Conservation (phyloP, 176 grass and related monocot genomes). For the Triticum urartu region DNA sequence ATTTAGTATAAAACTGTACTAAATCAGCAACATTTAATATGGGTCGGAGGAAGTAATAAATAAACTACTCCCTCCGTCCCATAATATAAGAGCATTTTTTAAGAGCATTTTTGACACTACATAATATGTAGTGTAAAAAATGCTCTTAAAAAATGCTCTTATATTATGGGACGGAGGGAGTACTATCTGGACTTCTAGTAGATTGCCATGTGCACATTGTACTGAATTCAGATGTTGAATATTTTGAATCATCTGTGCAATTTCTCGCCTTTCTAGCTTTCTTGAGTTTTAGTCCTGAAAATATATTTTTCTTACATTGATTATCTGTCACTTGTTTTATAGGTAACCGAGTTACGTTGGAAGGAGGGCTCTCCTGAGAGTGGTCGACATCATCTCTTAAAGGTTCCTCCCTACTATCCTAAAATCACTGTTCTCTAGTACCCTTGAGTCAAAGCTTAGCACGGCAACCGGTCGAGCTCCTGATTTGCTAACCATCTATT, state of each 20-base stretch:
- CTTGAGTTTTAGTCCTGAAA: background rate
- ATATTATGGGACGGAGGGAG: too few relatives aligned
- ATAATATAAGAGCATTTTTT: too few relatives aligned
- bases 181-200: background rate
- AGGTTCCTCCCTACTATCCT: constrained; percentile 41
- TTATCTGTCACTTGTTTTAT: background rate
- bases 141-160: too few relatives aligned
- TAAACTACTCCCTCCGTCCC: too few relatives aligned
- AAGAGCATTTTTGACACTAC: too few relatives aligned
- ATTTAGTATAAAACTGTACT: too few relatives aligned
- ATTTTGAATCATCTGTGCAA: background rate
- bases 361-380: constrained; percentile 52
- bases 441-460: background rate
- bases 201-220: background rate
- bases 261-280: background rate
- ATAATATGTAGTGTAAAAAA: too few relatives aligned
- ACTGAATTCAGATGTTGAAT: background rate
- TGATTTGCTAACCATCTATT: constrained; percentile 18
- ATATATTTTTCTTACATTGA: background rate
- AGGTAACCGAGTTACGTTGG: constrained; percentile 61
- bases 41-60: background rate
- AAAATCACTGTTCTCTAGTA: background rate
- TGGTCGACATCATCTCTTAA: constrained; percentile 39
- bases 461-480: background rate
- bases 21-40: too few relatives aligned